These are phyloP conservation scores for Rhynchosporium graminicola DNA, from an alignment of 2,329 filamentous ascomycete genomes.

Conservation along the genomic window DNA sequence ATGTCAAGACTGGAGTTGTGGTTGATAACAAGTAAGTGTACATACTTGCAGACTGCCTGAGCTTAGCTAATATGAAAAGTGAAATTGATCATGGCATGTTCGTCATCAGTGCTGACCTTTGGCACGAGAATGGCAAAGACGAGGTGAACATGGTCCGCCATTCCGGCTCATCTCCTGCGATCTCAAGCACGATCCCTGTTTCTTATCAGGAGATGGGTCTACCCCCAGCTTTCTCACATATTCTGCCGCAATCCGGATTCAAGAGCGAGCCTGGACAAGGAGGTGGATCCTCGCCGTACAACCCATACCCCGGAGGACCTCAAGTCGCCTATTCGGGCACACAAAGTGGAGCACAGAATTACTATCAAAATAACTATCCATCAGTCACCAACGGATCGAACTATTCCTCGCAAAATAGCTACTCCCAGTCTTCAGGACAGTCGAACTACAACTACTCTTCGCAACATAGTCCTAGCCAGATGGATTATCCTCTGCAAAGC, in stretches of 20 bases:
- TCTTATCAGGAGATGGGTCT: constrained; percentile 61
- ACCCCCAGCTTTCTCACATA: constrained; percentile 39
- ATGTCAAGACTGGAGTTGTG: constrained; percentile 74
- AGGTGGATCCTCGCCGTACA: constrained; percentile 26
- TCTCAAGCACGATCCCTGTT: constrained; percentile 76
- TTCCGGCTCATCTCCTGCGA: constrained; percentile 69
- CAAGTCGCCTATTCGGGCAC: constrained; percentile 31
- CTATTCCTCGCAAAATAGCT: constrained; percentile 40
- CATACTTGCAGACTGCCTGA: background rate
- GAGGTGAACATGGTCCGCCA: constrained; percentile 72
- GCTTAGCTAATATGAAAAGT: constrained; percentile 43
- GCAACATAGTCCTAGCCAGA: constrained; percentile 9
- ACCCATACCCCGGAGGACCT: constrained; percentile 35
- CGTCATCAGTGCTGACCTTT: constrained; percentile 69
- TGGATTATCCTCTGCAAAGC: constrained; percentile 18
- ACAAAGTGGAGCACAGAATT: constrained; percentile 31
- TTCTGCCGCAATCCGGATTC: constrained; percentile 29
- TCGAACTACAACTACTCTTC: constrained; percentile 24
- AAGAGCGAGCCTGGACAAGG: constrained; percentile 26
- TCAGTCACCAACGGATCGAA: constrained; percentile 26
- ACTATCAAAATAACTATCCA: constrained; percentile 31
- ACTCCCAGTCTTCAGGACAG: constrained; percentile 43
- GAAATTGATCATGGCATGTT: constrained; percentile 70
- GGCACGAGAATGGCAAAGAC: constrained; percentile 58
- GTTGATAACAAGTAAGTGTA: constrained; percentile 74